Conservation (phyloP, 352 stramenopile genomes). For the Globisporangium yorkense region DNA sequence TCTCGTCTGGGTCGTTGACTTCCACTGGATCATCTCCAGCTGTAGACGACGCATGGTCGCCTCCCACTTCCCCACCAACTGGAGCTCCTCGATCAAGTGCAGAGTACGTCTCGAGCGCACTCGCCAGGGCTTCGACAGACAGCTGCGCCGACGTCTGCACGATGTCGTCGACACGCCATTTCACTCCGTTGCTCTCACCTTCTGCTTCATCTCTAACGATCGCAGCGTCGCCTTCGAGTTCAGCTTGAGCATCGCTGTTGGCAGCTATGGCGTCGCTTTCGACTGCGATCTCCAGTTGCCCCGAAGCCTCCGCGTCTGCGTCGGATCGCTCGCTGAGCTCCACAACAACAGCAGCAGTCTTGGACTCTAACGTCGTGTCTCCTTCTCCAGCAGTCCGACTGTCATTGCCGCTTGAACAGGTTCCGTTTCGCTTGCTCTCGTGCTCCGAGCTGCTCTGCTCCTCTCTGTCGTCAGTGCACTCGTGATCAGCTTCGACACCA, state of each 20-base stretch:
- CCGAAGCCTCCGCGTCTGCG: no score
- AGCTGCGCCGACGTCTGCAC: conserved; percentile 1
- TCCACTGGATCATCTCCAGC: not conserved
- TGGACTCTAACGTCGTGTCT: no score
- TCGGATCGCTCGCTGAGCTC: no score
- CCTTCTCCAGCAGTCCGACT: no score
- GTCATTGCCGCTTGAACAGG: no score
- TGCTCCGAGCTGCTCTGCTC: not conserved
- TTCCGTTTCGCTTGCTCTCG: not conserved
- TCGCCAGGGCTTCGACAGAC: conserved; percentile 1
- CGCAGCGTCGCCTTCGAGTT: not conserved
- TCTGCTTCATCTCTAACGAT: not conserved
- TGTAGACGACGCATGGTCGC: not conserved
- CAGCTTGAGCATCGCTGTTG: no score
- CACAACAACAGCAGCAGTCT: no score
- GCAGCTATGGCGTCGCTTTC: not conserved
- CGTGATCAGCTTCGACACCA: not conserved
- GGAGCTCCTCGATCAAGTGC: not conserved
- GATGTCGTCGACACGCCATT: conserved; percentile 4
- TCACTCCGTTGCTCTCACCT: no score
- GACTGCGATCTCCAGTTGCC: no score
- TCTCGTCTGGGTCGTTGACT: not conserved
- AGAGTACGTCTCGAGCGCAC: conserved; percentile 8
- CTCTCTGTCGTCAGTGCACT: not conserved
- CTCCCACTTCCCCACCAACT: not conserved